Conservation (phyloP, 2,329 filamentous ascomycete species). For the Fusarium armeniacum region DNA sequence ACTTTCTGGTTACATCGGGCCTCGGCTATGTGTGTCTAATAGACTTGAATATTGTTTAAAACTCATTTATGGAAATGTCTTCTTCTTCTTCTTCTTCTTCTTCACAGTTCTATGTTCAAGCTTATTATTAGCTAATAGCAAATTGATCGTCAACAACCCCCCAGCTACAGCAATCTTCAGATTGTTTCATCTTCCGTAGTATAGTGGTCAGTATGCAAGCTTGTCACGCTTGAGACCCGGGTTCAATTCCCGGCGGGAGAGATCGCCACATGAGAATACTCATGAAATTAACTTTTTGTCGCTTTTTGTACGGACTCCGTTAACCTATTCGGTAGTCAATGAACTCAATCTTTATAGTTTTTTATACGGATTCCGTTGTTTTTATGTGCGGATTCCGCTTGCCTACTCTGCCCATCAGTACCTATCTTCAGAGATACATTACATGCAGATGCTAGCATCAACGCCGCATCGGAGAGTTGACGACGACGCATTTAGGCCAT, state of each 20-base stretch:
- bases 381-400: too few species aligned
- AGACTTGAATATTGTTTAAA: too few species aligned
- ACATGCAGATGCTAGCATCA: conserved; percentile 2
- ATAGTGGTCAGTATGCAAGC: conserved; percentile 54
- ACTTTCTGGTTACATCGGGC: too few species aligned
- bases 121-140: not conserved
- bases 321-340: too few species aligned
- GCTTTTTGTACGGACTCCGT: too few species aligned
- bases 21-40: too few species aligned
- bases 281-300: conserved; percentile 12
- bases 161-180: not conserved
- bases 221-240: conserved; percentile 52
- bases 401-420: too few species aligned
- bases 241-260: conserved; percentile 51
- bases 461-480: conserved; percentile 14
- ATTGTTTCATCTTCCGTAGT: conserved; percentile 51
- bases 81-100: too few species aligned
- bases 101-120: too few species aligned
- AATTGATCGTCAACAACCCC: not conserved
- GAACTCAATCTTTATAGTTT: too few species aligned
- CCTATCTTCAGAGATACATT: not conserved
- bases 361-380: too few species aligned
- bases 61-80: too few species aligned
- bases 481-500: conserved; percentile 29
- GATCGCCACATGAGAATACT: conserved; percentile 40